Conservation (phyloP, 1,284 basidiomycete genomes). For the Rhodotorula glutinis region DNA sequence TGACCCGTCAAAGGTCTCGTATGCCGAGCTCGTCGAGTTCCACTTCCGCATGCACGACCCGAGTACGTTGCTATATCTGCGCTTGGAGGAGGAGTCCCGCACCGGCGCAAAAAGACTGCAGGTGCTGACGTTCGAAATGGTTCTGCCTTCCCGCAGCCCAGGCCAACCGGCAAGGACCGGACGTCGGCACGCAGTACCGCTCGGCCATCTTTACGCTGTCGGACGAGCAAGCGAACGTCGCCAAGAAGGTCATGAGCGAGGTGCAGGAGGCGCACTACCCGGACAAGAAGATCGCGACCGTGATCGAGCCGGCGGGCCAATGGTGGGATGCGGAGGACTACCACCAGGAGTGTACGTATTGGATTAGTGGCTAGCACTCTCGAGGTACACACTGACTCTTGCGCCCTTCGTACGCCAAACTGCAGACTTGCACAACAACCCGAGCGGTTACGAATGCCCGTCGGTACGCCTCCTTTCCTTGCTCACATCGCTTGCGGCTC, state of each 20-base stretch:
- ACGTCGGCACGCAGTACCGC: conserved; percentile 81
- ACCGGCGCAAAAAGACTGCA: no score
- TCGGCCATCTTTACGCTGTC: conserved; percentile 84
- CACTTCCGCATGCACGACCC: conserved; percentile 79
- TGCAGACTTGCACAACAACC: conserved; percentile 63
- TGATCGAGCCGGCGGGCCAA: conserved; percentile 60
- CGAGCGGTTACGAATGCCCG: conserved; percentile 59
- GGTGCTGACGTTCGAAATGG: no score
- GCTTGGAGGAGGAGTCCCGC: no score
- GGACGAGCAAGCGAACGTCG: conserved; percentile 69
- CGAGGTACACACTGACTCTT: neutral
- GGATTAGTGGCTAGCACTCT: no score
- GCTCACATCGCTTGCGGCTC: neutral
- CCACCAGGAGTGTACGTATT: conserved; percentile 64
- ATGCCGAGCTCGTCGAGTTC: conserved; percentile 61
- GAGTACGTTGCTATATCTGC: no score
- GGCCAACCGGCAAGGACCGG: conserved; percentile 69
- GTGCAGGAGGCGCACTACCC: conserved; percentile 76
- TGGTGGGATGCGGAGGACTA: conserved; percentile 83
- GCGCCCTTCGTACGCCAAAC: no score
- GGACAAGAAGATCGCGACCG: conserved; percentile 71
- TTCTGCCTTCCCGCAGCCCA: conserved; percentile 45
- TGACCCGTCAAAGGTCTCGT: conserved; percentile 50
- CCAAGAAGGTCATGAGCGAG: conserved; percentile 74
- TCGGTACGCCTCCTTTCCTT: conserved; percentile 1